Conservation (phyloP, 2,329 filamentous ascomycete species). For the Trichoderma pleuroti region DNA sequence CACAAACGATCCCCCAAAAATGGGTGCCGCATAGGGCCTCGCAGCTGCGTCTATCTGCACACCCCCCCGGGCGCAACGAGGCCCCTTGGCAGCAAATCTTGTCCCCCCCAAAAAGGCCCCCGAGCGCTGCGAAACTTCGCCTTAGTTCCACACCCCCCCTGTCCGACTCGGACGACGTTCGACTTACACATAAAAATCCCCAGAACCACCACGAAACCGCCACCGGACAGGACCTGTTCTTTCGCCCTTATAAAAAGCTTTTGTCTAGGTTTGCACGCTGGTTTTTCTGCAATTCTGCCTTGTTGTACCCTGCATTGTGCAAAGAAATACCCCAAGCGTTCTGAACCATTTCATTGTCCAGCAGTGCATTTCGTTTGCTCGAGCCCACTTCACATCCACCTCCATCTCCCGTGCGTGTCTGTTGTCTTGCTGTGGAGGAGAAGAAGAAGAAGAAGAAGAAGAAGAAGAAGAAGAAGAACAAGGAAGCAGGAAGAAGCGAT, state of each 20-base stretch:
- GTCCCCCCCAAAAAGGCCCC: not conserved
- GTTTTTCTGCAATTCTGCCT: not conserved
- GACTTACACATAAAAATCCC: slow-evolving; percentile 18
- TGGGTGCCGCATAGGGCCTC: not conserved
- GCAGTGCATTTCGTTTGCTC: not conserved
- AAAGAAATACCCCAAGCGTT: not conserved
- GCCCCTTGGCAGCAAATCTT: not conserved
- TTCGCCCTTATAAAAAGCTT: not conserved
- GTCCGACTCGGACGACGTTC: slow-evolving; percentile 12
- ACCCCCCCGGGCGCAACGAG: not conserved
- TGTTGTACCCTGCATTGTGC: not conserved
- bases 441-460: not conserved
- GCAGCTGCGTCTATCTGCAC: not conserved
- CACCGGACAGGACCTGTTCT: not conserved
- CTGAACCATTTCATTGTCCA: not conserved
- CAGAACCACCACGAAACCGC: slow-evolving; percentile 17
- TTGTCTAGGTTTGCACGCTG: not conserved
- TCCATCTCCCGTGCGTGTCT: not conserved
- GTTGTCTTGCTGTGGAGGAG: not conserved
- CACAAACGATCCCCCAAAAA: not conserved
- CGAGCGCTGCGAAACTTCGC: slow-evolving; percentile 1
- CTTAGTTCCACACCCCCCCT: slow-evolving; percentile 14
- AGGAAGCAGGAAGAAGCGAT: not conserved
- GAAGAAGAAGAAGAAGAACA: not conserved
- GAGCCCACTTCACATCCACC: not conserved